Evolutionary conservation across 2,329 filamentous ascomycete genomes (phyloP).

Genomic region (Aureobasidium sp.): DNA sequence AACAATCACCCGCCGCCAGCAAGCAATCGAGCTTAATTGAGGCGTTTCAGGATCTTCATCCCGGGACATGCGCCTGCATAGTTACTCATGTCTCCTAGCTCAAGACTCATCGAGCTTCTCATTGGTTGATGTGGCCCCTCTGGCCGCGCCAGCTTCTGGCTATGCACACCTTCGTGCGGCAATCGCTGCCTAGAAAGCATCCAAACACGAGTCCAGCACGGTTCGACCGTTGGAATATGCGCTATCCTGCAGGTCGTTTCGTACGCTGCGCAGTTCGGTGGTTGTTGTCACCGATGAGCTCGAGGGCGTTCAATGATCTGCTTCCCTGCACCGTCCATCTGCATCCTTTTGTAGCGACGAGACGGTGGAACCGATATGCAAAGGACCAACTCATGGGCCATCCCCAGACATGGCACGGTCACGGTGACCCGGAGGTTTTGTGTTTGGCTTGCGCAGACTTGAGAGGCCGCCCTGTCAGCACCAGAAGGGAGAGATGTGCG

Average conservation of each 20-base stretch:
- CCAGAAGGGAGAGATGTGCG: slow-evolving; percentile 6
- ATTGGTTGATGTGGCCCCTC: slow-evolving; percentile 1
- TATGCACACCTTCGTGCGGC: slow-evolving; percentile 8
- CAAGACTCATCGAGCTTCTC: neutral
- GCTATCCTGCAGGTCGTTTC: neutral
- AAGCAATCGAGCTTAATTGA: slow-evolving; percentile 10
- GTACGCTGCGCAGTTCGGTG: neutral
- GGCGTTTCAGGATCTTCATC: slow-evolving; percentile 14
- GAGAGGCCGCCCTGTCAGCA: slow-evolving; percentile 10
- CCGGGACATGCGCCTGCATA: slow-evolving; percentile 1
- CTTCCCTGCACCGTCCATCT: neutral
- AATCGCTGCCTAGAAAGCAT: slow-evolving; percentile 9
- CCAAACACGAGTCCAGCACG: slow-evolving; percentile 4
- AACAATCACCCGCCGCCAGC: slow-evolving; percentile 10
- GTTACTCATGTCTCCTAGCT: neutral
- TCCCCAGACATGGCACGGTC: slow-evolving; percentile 1
- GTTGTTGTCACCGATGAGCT: slow-evolving; percentile 4
- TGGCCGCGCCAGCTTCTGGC: slow-evolving; percentile 5
- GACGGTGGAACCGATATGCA: slow-evolving; percentile 6
- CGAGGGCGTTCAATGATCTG: slow-evolving; percentile 10
- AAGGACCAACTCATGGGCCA: slow-evolving; percentile 7
- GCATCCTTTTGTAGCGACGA: slow-evolving; percentile 8
- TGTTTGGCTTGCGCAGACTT: neutral
- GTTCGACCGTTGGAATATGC: neutral
- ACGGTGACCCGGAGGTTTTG: slow-evolving; percentile 8